A percentile compares a stretch with the other conserved stretches of the same genome.
Evolutionary conservation across 1,139 yeast species (phyloP).

Genomic region (Wickerhamomyces sp.): DNA sequence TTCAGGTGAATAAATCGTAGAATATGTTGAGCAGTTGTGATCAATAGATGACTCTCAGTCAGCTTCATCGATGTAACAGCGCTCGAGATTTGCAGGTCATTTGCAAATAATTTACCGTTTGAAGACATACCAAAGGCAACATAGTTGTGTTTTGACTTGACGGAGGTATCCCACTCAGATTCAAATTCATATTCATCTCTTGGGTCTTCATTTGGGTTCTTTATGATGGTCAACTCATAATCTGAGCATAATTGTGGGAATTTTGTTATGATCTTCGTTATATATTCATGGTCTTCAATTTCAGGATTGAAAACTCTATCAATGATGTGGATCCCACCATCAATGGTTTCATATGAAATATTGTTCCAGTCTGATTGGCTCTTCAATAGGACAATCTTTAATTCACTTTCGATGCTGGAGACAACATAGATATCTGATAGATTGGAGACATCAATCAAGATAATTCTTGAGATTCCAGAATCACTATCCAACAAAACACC

Average conservation of each 20-base stretch:
- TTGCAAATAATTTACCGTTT: slow-evolving; percentile 70
- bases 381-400: slow-evolving; percentile 52
- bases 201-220: slow-evolving; percentile 16
- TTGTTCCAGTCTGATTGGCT: slow-evolving; percentile 49
- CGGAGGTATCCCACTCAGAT: slow-evolving; percentile 24
- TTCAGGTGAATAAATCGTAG: slow-evolving; percentile 77
- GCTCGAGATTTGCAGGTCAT: slow-evolving; percentile 54
- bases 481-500: slow-evolving; percentile 25
- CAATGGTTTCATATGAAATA: slow-evolving; percentile 56
- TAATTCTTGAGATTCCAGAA: slow-evolving; percentile 39
- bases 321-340: slow-evolving; percentile 52
- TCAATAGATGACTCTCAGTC: slow-evolving; percentile 68
- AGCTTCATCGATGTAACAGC: slow-evolving; percentile 81
- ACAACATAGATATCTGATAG: slow-evolving; percentile 37
- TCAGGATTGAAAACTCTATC: slow-evolving; percentile 25
- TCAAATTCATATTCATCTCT: slow-evolving; percentile 27
- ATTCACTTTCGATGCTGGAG: slow-evolving; percentile 39
- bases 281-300: slow-evolving; percentile 24
- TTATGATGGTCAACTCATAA: slow-evolving; percentile 42
- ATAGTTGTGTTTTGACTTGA: slow-evolving; percentile 19
- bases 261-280: slow-evolving; percentile 34
- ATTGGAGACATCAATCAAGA: slow-evolving; percentile 42
- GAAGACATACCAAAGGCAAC: slow-evolving; percentile 68
- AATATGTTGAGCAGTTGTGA: slow-evolving; percentile 85
- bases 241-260: slow-evolving; percentile 73